Evolutionary conservation across 345 rosid species (phyloP), one percentile per base, ranked within the genome.

Genomic region (Clarkia xantiana): DNA sequence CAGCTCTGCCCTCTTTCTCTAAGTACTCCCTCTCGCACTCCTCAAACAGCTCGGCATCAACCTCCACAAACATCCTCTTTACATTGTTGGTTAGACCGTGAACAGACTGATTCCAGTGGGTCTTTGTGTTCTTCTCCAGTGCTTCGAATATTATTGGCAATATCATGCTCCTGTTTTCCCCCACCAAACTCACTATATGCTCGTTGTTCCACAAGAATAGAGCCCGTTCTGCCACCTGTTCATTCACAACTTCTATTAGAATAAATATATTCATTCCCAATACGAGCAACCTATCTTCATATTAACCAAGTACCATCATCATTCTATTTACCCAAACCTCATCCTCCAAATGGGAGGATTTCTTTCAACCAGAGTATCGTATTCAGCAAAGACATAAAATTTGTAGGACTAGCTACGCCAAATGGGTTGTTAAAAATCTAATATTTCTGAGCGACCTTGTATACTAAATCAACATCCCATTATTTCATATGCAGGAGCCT

Each of bases 141-240:
- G 94, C 76, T 42, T 75, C 70, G 18, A 76, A 88, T 19, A 88
- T 84, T 25, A 88, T 70, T 4, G 93, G 94, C 45, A 88, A 58
- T 44, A 84, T 68, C 25, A 75, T 79, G 11, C 67, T 53, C 38
- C 86, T 60, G 62, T 84, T 76, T 69, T 84, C 93, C n/a, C 84
- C 88, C 0, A 81, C 79, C 55, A 88, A 59, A 65, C 65, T 64
- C 61, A 81, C 97, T 0, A 88, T 59, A 60, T 84, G 94, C 73
- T 88, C 97, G 40, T 76, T 88, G 57, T 88, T 88, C 97, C 97
- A 88, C 62, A 84, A 71, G 70, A 88, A 88, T 39, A 84, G 75
- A 38, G 94, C 76, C 57, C 97, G 73, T 57, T 88, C 97, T 15
- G 97, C 82, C 56, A 88, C 94, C 94, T 88, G 80, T 64, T 23